These are phyloP conservation scores for Penicillium glabrum DNA, from an alignment of 2,329 filamentous ascomycete species.

Conservation along the genomic window DNA sequence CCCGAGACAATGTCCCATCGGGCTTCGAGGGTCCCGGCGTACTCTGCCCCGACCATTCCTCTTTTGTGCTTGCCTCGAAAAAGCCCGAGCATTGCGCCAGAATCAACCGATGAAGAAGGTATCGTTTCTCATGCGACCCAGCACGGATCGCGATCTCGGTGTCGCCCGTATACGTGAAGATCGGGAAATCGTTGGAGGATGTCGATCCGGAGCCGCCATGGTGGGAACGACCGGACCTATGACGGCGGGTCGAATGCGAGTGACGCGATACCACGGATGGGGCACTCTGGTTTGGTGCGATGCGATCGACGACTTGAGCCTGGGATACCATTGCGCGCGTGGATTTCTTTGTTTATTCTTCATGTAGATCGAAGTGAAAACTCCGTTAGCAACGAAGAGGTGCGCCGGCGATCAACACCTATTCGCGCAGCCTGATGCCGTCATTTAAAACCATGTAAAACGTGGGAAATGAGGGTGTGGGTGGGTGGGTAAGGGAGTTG, in stretches of 20 bases:
- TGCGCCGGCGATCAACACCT: slow-evolving; percentile 17
- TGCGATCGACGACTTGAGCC: slow-evolving; percentile 50
- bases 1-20: slow-evolving; percentile 34
- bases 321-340: slow-evolving; percentile 39
- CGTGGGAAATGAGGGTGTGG: not conserved
- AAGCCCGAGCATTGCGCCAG: slow-evolving; percentile 89
- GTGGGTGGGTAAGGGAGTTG: not conserved
- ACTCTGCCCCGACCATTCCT: slow-evolving; percentile 65
- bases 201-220: slow-evolving; percentile 68
- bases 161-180: slow-evolving; percentile 87
- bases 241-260: slow-evolving; percentile 59
- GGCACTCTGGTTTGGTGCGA: slow-evolving; percentile 60
- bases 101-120: slow-evolving; percentile 83
- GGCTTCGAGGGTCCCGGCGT: slow-evolving; percentile 48
- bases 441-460: slow-evolving; percentile 10
- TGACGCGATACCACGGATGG: slow-evolving; percentile 65
- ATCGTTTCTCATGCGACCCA: slow-evolving; percentile 72
- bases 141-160: slow-evolving; percentile 81
- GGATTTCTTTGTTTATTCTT: not conserved
- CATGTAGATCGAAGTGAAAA: not conserved
- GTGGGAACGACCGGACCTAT: slow-evolving; percentile 79
- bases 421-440: slow-evolving; percentile 6
- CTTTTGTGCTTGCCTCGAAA: slow-evolving; percentile 77
- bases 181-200: slow-evolving; percentile 85
- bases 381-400: not conserved